Evolutionary conservation across 2,329 filamentous ascomycete species (phyloP).

Genomic region (Botrytis pseudocinerea): DNA sequence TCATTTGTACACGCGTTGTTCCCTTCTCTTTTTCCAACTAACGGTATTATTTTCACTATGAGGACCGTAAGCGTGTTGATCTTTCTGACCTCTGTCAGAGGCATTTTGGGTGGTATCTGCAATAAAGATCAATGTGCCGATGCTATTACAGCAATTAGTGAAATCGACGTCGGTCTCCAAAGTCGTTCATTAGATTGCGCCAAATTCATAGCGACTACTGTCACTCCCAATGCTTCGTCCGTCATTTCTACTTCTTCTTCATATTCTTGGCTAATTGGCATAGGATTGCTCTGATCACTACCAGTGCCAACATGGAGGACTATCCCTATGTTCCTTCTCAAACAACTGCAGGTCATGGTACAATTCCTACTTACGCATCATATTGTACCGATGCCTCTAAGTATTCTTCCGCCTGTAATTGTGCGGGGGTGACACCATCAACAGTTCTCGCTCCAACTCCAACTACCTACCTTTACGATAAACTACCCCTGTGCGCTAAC

Average conservation of each 20-base stretch:
- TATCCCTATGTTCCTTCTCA: neutral
- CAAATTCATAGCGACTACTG: neutral
- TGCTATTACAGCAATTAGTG: conserved; percentile 18
- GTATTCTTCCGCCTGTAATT: conserved; percentile 21
- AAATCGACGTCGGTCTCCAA: conserved; percentile 14
- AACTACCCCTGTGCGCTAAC: conserved; percentile 11
- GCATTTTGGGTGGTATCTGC: conserved; percentile 2
- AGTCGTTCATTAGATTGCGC: conserved; percentile 22
- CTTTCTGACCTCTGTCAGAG: conserved; percentile 9
- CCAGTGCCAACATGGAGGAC: conserved; percentile 13
- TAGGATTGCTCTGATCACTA: conserved; percentile 12
- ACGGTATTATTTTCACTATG: conserved; percentile 16
- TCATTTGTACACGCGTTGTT: neutral
- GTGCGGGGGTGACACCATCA: neutral
- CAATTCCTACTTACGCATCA: conserved; percentile 20
- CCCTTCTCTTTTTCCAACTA: neutral
- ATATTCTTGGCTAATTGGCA: neutral
- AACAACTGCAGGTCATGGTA: neutral
- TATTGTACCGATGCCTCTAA: conserved; percentile 5
- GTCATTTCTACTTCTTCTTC: neutral
- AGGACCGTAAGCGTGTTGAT: conserved; percentile 17
- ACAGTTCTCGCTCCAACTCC: conserved; percentile 2
- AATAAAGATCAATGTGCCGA: conserved; percentile 15
- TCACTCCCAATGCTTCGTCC: conserved; percentile 21
- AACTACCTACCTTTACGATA: conserved; percentile 16